Evolutionary conservation across 306 rosid genomes (phyloP).

Genomic region (Luffa acutangula): DNA sequence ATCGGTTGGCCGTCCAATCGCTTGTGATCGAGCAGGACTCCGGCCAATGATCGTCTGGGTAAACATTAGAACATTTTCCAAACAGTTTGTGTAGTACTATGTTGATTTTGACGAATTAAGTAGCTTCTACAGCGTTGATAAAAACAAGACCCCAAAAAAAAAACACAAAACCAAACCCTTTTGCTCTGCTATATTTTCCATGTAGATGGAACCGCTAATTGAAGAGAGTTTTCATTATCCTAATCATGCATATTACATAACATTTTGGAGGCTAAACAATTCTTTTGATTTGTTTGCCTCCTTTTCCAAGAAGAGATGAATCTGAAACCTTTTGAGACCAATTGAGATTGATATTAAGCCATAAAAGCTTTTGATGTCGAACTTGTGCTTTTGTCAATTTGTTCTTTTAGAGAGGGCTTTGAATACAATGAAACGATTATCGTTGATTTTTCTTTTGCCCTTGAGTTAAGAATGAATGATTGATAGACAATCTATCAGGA

Average conservation of each 20-base stretch:
- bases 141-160: not conserved
- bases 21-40: not conserved
- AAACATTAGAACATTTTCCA: not conserved
- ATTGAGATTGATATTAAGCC: too few species aligned
- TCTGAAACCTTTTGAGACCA: not conserved
- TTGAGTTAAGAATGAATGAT: too few species aligned
- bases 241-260: not conserved
- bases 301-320: not conserved
- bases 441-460: too few species aligned
- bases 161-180: not conserved
- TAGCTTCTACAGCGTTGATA: not conserved
- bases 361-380: too few species aligned
- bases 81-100: constrained; percentile 7
- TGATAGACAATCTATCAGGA: too few species aligned
- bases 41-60: not conserved
- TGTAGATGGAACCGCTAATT: constrained; percentile 1
- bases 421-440: too few species aligned
- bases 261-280: not conserved
- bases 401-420: too few species aligned
- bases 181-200: constrained; percentile 5
- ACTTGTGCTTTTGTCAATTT: too few species aligned
- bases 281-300: not conserved
- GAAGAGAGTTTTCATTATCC: not conserved
- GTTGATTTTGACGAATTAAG: constrained; percentile 1
- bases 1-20: not conserved